Evolutionary conservation across 768 basidiomycete genomes (phyloP).

Genomic region (Amyloporia xantha): DNA sequence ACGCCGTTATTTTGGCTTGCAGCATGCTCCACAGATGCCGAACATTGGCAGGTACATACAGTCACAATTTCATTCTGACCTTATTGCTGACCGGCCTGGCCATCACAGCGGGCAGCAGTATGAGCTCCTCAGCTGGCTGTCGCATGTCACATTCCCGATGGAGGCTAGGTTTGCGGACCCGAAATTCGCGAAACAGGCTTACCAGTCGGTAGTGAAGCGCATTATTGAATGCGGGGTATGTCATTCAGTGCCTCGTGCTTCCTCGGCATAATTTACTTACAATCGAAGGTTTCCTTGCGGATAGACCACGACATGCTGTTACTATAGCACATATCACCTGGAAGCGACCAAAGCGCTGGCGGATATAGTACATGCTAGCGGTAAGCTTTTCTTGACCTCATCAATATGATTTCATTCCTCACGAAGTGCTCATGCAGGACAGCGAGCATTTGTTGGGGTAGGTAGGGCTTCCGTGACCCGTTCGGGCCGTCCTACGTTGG

Average conservation of each 20-base stretch:
- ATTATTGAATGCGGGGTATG: constrained; percentile 72
- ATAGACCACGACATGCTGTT: constrained; percentile 92
- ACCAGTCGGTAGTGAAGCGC: constrained; percentile 64
- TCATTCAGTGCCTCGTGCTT: too few species aligned
- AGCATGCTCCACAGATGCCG: constrained; percentile 81
- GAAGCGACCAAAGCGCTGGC: constrained; percentile 79
- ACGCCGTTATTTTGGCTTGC: background rate
- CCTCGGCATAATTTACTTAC: too few species aligned
- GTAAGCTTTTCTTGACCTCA: constrained; percentile 27
- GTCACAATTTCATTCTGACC: background rate
- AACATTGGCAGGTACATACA: constrained; percentile 57
- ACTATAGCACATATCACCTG: constrained; percentile 79
- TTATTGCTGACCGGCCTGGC: background rate
- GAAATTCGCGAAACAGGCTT: constrained; percentile 62
- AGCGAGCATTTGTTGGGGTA: constrained; percentile 83
- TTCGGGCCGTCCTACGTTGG: background rate
- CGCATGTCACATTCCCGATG: constrained; percentile 79
- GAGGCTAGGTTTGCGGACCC: constrained; percentile 71
- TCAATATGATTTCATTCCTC: background rate
- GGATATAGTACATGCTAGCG: constrained; percentile 57
- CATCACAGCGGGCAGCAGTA: constrained; percentile 66
- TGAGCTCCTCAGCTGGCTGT: constrained; percentile 86
- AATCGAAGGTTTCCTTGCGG: background rate
- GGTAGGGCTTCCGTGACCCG: constrained; percentile 25
- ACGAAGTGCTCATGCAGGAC: constrained; percentile 37